Evolutionary conservation across 2,329 filamentous ascomycete genomes (phyloP).

Genomic region (Peltaster fructicola): DNA sequence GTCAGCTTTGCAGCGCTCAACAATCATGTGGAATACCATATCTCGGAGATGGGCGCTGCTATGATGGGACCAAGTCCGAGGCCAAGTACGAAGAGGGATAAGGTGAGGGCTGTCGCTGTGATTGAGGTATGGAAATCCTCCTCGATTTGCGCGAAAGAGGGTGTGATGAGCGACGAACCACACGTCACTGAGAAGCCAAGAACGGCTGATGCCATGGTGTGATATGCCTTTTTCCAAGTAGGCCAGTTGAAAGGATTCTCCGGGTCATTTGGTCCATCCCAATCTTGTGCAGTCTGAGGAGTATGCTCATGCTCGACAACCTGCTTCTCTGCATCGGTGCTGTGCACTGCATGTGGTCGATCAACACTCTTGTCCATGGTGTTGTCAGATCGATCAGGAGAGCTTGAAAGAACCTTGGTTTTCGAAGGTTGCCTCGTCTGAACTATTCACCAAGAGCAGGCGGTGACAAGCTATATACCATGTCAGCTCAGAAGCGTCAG

Average conservation of each 20-base stretch:
- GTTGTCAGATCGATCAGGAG: no score
- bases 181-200: conserved; percentile 21
- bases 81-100: conserved; percentile 41
- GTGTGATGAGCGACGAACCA: conserved; percentile 11
- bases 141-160: conserved; percentile 9
- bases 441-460: no score
- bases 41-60: conserved; percentile 57
- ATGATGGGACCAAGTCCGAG: conserved; percentile 56
- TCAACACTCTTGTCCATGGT: no score
- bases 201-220: conserved; percentile 18
- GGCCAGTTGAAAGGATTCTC: conserved; percentile 6
- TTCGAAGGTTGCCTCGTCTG: no score
- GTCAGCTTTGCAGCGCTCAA: no score
- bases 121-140: conserved; percentile 34
- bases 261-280: conserved; percentile 10
- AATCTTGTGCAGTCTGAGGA: conserved; percentile 5
- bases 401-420: no score
- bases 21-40: no score
- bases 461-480: no score
- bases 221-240: conserved; percentile 10
- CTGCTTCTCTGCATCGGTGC: no score
- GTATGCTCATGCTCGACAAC: no score
- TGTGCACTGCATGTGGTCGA: no score
- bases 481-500: no score
- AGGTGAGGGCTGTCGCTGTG: conserved; percentile 39